A percentile compares a stretch with the other conserved stretches of the same genome.
phyloP scores from a whole-genome alignment of 345 rosid genomes.

The Litchi chinensis region DNA sequence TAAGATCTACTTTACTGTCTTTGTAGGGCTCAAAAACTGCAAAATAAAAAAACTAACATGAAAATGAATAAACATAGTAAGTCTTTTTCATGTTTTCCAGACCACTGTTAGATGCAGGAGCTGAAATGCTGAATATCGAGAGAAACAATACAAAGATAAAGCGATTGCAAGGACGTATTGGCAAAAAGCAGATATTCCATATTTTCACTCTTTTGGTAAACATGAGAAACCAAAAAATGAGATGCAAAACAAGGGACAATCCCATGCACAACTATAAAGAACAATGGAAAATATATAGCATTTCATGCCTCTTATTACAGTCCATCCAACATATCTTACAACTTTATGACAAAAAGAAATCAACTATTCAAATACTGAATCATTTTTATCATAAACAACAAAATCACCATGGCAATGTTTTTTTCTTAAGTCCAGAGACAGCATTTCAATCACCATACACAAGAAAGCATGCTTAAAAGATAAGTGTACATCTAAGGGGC shows the following conservation, averaged over 20 bases:
- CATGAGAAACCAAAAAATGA: background rate
- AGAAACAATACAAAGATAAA: background rate
- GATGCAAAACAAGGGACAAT: background rate
- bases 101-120: background rate
- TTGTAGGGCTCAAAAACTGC: slow-evolving; percentile 99
- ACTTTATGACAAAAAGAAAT: background rate
- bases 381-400: background rate
- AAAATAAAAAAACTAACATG: slow-evolving; percentile 8
- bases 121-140: background rate
- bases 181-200: background rate
- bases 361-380: background rate
- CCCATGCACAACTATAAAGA: background rate
- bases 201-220: background rate
- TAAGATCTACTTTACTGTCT: slow-evolving; percentile 88
- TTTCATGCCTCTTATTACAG: too few relatives aligned
- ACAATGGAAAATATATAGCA: background rate
- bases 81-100: background rate
- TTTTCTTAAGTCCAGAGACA: background rate
- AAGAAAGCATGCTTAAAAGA: background rate
- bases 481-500: background rate
- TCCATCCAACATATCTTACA: background rate
- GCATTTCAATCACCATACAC: background rate
- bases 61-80: background rate
- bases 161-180: background rate
- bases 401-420: background rate